These are phyloP conservation scores for Cucurbita ficifolia DNA, from an alignment of 306 rosid genomes.

Conservation along the genomic window DNA sequence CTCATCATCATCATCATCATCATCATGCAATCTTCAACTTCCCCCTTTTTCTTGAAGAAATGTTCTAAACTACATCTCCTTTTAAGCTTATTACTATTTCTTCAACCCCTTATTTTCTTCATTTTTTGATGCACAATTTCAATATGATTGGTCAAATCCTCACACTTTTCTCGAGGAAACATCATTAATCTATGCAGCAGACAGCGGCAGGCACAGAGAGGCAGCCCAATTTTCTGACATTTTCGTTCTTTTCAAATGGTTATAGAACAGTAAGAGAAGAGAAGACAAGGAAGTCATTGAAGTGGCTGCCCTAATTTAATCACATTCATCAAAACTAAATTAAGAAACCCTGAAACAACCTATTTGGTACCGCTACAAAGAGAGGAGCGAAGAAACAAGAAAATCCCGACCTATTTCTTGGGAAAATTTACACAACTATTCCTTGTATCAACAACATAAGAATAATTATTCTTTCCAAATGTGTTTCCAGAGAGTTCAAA, in stretches of 20 bases:
- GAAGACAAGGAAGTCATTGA: neutral
- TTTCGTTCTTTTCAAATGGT: neutral
- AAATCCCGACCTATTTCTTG: too few species aligned
- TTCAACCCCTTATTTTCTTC: too few species aligned
- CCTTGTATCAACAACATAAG: too few species aligned
- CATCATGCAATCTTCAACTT: too few species aligned
- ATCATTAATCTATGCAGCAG: neutral
- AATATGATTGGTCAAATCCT: neutral
- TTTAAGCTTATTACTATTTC: too few species aligned
- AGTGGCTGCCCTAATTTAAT: neutral
- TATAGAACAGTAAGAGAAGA: neutral
- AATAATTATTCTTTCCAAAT: neutral
- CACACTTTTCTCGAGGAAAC: slow-evolving; percentile 1
- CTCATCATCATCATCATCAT: neutral
- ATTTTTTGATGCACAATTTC: too few species aligned
- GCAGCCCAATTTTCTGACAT: neutral
- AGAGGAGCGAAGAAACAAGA: too few species aligned
- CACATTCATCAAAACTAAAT: neutral
- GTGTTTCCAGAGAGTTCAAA: neutral
- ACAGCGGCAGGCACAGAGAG: neutral
- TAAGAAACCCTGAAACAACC: too few species aligned
- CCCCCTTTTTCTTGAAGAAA: too few species aligned
- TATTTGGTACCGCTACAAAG: too few species aligned
- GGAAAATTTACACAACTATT: too few species aligned
- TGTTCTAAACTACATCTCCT: too few species aligned